These are phyloP conservation scores for Fusarium brachygibbosum DNA, from an alignment of 2,329 filamentous ascomycete genomes.

Conservation along the genomic window DNA sequence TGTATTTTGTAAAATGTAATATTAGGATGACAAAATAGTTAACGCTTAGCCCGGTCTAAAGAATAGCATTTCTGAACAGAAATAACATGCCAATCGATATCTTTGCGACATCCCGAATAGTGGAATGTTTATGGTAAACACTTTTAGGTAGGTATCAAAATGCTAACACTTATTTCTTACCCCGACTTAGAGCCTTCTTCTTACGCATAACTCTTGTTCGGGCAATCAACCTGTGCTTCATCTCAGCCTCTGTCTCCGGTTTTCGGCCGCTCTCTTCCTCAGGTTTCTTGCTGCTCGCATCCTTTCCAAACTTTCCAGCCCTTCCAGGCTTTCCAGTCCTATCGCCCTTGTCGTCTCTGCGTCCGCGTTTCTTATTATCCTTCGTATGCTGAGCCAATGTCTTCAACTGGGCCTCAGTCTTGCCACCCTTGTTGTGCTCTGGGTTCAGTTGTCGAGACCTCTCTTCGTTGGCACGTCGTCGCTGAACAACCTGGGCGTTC, in stretches of 20 bases:
- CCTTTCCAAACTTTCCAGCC: not conserved
- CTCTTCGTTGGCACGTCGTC: slow-evolving; percentile 65
- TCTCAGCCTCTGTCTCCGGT: slow-evolving; percentile 55
- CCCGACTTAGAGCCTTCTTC: slow-evolving; percentile 66
- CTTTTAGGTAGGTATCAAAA: slow-evolving; percentile 38
- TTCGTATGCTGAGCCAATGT: slow-evolving; percentile 38
- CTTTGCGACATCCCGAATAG: slow-evolving; percentile 8
- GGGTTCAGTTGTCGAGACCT: slow-evolving; percentile 50
- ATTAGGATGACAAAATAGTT: slow-evolving; percentile 6
- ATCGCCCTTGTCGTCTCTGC: slow-evolving; percentile 34
- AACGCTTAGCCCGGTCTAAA: slow-evolving; percentile 2
- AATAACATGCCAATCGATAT: slow-evolving; percentile 14
- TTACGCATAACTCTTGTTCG: slow-evolving; percentile 86
- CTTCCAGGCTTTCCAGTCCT: slow-evolving; percentile 12
- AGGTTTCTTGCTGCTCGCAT: slow-evolving; percentile 4
- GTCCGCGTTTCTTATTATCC: slow-evolving; percentile 39
- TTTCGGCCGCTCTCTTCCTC: slow-evolving; percentile 50
- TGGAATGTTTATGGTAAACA: slow-evolving; percentile 27
- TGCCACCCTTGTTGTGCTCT: slow-evolving; percentile 40
- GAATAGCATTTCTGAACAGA: slow-evolving; percentile 1
- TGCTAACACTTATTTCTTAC: slow-evolving; percentile 47
- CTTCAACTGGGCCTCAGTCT: slow-evolving; percentile 30
- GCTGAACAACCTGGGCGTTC: slow-evolving; percentile 93
- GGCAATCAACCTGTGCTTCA: slow-evolving; percentile 82
- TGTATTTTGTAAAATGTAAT: slow-evolving; percentile 30